Base-by-base conservation (phyloP, 305 asterid species). In the Rubia balearica region DNA sequence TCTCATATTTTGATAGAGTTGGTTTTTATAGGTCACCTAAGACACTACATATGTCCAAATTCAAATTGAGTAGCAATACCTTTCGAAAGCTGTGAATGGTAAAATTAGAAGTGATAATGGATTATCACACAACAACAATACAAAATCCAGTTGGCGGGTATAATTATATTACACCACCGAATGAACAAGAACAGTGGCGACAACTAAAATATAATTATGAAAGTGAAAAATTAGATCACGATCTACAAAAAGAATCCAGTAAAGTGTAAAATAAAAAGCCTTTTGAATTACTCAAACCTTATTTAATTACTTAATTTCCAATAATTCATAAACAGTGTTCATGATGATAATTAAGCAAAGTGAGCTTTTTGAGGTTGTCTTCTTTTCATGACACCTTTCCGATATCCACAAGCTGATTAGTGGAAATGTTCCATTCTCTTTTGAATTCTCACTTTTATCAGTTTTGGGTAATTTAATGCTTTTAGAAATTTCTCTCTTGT, bases 301-400 rank as follows among this genome's bases (percentile, higher is more conserved):
- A 22, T 9, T 22, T 22, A 24, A 59, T 12, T 49, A 16, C 38
- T 30, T 14, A 27, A 14, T 8, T 67, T 13, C 7, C 6, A 22
- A 13, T 67, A 1, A n/a, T 51, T 16, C 14, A 0, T 7, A 2
- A 14, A 41, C 60, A 48, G 14, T 24, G 22, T 33, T 24, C 14
- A 17, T 48, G 19, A 48, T 48, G n/a, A 33, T 57, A 55, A 9
- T 16, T 40, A 65, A 22, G 57, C 21, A 71, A 30, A 46, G 21
- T 51, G 41, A 30, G 36, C 56, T 16, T 51, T 59, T 68, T 71
- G 61, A 71, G 75, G 72, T 75, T 8, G 27, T 40, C 12, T 17
- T 74, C 74, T 75, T 75, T 67, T 71, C 66, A 74, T 78, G 76
- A 45, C 48, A 74, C 61, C 65, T 67, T 53, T 71, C 76, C 60